phyloP scores from a whole-genome alignment of 805 yeast species.

The Teunomyces panamensis region DNA sequence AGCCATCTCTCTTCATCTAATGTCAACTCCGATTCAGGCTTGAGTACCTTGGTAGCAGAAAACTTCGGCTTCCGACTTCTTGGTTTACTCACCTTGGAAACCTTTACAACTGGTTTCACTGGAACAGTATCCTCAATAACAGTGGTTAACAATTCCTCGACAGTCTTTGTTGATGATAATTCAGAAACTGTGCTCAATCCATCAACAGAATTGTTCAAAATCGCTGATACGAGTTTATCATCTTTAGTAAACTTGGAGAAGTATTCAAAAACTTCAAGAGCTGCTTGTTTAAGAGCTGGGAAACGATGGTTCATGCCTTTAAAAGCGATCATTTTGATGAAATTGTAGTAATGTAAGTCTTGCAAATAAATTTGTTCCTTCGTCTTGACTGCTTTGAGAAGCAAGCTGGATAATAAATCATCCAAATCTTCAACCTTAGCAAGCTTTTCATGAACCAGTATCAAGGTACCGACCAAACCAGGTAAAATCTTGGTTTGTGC shows the following conservation, averaged over 20 bases:
- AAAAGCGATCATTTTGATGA: conserved; percentile 30
- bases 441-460: conserved; percentile 1
- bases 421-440: background rate
- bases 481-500: conserved; percentile 3
- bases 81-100: conserved; percentile 15
- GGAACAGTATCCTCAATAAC: conserved; percentile 18
- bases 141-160: conserved; percentile 33
- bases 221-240: conserved; percentile 24
- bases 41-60: conserved; percentile 24
- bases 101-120: conserved; percentile 4
- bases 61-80: conserved; percentile 28
- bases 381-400: background rate
- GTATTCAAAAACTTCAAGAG: conserved; percentile 16
- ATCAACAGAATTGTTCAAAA: conserved; percentile 17
- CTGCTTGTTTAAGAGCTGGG: conserved; percentile 9
- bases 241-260: conserved; percentile 13
- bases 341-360: conserved; percentile 20
- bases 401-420: background rate
- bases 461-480: conserved; percentile 12
- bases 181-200: conserved; percentile 17
- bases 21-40: conserved; percentile 21
- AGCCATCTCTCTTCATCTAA: conserved; percentile 81
- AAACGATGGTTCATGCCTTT: conserved; percentile 17
- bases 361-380: background rate
- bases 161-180: conserved; percentile 13